Conservation (phyloP, 768 basidiomycete genomes). For the Leccinum arenicola region DNA sequence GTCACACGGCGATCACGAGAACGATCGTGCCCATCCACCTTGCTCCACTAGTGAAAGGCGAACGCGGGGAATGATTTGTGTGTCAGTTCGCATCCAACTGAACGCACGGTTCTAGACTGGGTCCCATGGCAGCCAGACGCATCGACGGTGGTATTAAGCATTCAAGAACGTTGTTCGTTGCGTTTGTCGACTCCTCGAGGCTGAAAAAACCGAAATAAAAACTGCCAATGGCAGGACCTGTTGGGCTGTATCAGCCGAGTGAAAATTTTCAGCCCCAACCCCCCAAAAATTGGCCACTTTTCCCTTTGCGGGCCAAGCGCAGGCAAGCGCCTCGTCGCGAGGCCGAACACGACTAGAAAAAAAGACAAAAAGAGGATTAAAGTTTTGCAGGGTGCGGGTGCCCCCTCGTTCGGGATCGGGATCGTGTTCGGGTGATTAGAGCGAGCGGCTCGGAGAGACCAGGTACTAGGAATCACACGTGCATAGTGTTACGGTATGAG, state of each 20-base stretch:
- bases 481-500: not conserved
- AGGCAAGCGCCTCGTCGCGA: not conserved
- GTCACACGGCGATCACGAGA: conserved; percentile 11
- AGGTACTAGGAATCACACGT: not conserved
- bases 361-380: not conserved
- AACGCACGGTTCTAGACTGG: not conserved
- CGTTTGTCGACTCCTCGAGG: conserved; percentile 5
- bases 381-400: not conserved
- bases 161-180: not conserved
- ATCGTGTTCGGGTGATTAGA: conserved; percentile 15
- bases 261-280: not conserved
- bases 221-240: not conserved
- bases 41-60: not conserved
- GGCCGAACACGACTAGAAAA: conserved; percentile 1
- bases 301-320: conserved; percentile 15
- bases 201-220: not conserved
- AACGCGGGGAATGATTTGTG: not conserved
- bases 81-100: not conserved
- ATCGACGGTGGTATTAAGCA: not conserved
- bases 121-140: not conserved
- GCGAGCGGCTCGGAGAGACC: not conserved
- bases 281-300: conserved; percentile 6
- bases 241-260: not conserved
- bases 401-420: not conserved
- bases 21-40: not conserved